Base-by-base conservation (phyloP, 257 asterid species). In the Solanum sejunctum region DNA sequence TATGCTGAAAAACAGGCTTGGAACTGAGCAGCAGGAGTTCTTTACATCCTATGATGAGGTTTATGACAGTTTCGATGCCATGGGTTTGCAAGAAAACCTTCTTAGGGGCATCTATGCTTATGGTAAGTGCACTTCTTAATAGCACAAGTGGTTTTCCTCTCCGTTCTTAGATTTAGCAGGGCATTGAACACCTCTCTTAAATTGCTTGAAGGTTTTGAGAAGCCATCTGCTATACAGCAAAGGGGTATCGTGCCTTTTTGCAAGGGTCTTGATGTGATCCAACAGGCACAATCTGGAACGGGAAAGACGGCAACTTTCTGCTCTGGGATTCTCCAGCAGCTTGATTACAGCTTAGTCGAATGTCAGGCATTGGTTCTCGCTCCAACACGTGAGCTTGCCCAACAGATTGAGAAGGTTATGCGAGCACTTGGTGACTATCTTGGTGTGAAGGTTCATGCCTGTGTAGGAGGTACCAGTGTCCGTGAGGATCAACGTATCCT, bases 401-500 rank as follows among this genome's bases (percentile, higher is more conserved):
- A 90, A 67, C 92, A 88, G 86, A 90, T 90, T 80, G 91, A 88
- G 89, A 90, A 88, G 89, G 92, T 90, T 23, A 90, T 90, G 92
- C 89, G 90, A 7, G 91, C 92, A 20, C 89, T 90, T 3, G 92
- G 92, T 71, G 92, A 90, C 84, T 88, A 90, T 81, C 91, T 90
- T 56, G 91, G 91, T 5, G 92, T 88, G 63, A 90, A 90, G 88
- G 92, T 90, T 84, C 92, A 90, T 71, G 92, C 90, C n/a, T 90
- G 92, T 83, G 92, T 90, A 12, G 92, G 92, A 81, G 92, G 92
- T 77, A 90, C 92, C 26, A 87, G 87, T 71, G 91, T 88, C 81
- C 90, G 92, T 47, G 92, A 89, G 61, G 92, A 89, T 83, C 92
- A 86, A 77, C 92, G 90, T 45, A 88, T 89, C 82, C 92, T 89